Conservation (phyloP, 139 green algal species). For the Trebouxia sp. region DNA sequence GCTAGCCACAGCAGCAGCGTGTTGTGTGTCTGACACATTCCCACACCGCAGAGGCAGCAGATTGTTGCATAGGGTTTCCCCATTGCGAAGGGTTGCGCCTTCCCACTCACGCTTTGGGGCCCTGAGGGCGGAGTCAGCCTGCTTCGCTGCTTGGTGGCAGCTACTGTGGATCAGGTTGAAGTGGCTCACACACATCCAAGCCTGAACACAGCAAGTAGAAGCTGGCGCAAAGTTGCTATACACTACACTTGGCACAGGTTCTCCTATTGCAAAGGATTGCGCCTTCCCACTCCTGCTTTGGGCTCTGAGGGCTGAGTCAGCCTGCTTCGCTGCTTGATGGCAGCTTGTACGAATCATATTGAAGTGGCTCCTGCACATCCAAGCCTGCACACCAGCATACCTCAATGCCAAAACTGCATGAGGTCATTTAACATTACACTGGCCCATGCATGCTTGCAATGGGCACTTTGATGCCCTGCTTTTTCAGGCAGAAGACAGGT, state of each 20-base stretch:
- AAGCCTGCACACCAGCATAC: conserved; percentile 32
- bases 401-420: no score
- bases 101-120: conserved; percentile 73
- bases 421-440: no score
- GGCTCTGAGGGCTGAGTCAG: conserved; percentile 50
- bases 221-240: no score
- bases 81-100: conserved; percentile 66
- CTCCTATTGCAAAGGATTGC: conserved; percentile 62
- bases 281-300: conserved; percentile 73
- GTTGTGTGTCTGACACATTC: conserved; percentile 26
- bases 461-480: no score
- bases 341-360: conserved; percentile 69
- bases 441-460: no score
- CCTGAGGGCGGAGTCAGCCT: conserved; percentile 53
- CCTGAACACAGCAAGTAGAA: no score
- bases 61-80: conserved; percentile 67
- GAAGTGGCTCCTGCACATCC: conserved; percentile 53
- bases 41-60: conserved; percentile 57
- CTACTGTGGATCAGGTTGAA: conserved; percentile 73
- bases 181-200: conserved; percentile 47
- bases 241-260: conserved; percentile 71
- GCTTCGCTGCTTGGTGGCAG: conserved; percentile 59
- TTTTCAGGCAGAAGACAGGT: no score
- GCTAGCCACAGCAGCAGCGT: conserved; percentile 42
- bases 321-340: conserved; percentile 53